phyloP scores from a whole-genome alignment of 2,329 filamentous ascomycete species.

The Didymella segeticola region DNA sequence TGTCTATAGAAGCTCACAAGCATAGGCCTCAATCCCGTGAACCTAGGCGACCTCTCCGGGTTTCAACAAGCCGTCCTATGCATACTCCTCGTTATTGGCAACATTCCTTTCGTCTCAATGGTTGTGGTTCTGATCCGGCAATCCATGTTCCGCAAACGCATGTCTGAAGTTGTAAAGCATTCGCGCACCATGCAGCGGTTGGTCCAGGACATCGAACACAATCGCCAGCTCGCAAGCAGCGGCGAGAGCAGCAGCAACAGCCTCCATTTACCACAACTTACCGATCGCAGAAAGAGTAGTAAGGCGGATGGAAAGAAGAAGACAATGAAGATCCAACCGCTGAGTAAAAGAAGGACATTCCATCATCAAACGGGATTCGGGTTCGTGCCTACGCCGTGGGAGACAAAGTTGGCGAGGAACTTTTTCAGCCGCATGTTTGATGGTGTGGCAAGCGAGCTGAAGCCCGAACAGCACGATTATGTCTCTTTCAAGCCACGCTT shows the following conservation, averaged over 20 bases:
- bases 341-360: constrained; percentile 28
- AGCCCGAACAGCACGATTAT: constrained; percentile 37
- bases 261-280: constrained; percentile 8
- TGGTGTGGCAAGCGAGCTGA: constrained; percentile 26
- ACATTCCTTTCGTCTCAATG: constrained; percentile 40
- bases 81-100: constrained; percentile 37
- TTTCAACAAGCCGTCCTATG: constrained; percentile 40
- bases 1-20: not conserved
- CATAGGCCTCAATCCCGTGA: constrained; percentile 35
- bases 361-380: constrained; percentile 38
- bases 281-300: not conserved
- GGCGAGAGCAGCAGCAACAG: constrained; percentile 13
- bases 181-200: constrained; percentile 34
- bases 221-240: constrained; percentile 13
- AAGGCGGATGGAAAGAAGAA: not conserved
- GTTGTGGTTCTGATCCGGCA: constrained; percentile 38
- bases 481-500: constrained; percentile 42
- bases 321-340: constrained; percentile 16
- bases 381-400: constrained; percentile 42
- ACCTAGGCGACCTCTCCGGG: constrained; percentile 32
- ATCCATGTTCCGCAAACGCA: constrained; percentile 34
- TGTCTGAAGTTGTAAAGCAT: constrained; percentile 37
- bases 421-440: constrained; percentile 31
- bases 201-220: constrained; percentile 34
- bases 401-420: constrained; percentile 31